A percentile compares a stretch with the other conserved stretches of the same genome.
Evolutionary conservation across 345 rosid species (phyloP).

Genomic region (Hibiscus syriacus): DNA sequence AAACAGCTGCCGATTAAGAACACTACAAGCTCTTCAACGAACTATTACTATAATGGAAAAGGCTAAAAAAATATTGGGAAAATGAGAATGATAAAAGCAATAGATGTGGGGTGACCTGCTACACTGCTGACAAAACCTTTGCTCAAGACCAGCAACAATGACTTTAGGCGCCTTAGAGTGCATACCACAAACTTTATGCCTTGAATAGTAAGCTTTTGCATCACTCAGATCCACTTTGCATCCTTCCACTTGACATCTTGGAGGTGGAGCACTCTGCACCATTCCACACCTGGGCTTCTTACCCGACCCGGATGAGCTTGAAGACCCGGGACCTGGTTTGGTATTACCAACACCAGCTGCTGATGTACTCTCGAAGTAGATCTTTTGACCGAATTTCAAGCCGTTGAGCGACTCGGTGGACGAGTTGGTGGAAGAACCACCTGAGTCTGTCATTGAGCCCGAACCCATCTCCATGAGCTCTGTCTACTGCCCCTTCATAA

Average conservation of each 20-base stretch:
- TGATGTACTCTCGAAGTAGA: constrained; percentile 59
- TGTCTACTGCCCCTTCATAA: constrained; percentile 18
- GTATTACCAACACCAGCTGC: neutral
- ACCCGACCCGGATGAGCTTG: constrained; percentile 31
- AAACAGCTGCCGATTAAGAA: neutral
- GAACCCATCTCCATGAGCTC: constrained; percentile 58
- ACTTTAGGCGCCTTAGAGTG: constrained; percentile 82
- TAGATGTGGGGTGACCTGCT: constrained; percentile 52
- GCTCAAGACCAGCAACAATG: constrained; percentile 70
- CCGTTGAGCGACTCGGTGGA: constrained; percentile 48
- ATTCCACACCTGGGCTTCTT: constrained; percentile 34
- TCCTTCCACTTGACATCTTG: constrained; percentile 97
- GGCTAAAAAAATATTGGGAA: neutral
- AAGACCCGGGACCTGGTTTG: constrained; percentile 14
- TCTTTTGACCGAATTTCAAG: constrained; percentile 39
- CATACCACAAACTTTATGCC: constrained; percentile 83
- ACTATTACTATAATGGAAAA: neutral
- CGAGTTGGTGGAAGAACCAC: constrained; percentile 44
- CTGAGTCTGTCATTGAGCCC: constrained; percentile 44
- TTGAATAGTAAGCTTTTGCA: constrained; percentile 22
- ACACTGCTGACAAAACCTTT: constrained; percentile 70
- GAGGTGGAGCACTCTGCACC: constrained; percentile 46
- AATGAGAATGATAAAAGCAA: neutral
- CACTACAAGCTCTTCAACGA: neutral
- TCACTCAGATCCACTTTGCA: constrained; percentile 77